A percentile compares a stretch with the other conserved stretches of the same genome.
These are phyloP conservation scores for Mayamaea pseudoterrestris DNA, from an alignment of 108 stramenopile species.

Conservation along the genomic window DNA sequence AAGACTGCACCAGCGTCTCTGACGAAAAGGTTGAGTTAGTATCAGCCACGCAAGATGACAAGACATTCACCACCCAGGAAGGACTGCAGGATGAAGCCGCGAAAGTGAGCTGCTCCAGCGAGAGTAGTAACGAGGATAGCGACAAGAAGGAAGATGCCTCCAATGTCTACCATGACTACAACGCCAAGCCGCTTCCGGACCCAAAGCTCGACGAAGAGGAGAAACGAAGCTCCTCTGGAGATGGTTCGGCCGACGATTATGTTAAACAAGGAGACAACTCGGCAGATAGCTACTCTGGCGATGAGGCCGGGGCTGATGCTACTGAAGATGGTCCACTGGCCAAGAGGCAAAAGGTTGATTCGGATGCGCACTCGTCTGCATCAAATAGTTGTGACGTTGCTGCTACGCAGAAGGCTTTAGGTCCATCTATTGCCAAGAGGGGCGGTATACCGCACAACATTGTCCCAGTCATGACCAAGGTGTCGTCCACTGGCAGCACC, in stretches of 20 bases:
- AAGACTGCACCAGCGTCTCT: slow-evolving; percentile 21
- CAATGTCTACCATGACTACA: slow-evolving; percentile 66
- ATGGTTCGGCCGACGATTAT: slow-evolving; percentile 35
- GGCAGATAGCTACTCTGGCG: slow-evolving; percentile 57
- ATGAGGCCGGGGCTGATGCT: slow-evolving; percentile 28
- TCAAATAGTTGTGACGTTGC: no score
- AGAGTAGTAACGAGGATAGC: slow-evolving; percentile 30
- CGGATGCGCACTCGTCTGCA: no score
- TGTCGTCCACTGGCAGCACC: slow-evolving; percentile 4
- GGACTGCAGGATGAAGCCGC: slow-evolving; percentile 9
- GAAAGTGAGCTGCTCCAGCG: slow-evolving; percentile 54
- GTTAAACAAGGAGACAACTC: no score
- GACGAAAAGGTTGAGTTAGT: neutral
- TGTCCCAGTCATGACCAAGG: slow-evolving; percentile 11
- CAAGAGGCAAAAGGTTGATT: slow-evolving; percentile 26
- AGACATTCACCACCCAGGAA: slow-evolving; percentile 6
- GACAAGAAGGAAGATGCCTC: slow-evolving; percentile 13
- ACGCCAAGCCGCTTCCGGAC: slow-evolving; percentile 63
- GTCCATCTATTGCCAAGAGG: slow-evolving; percentile 56
- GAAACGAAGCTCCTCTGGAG: slow-evolving; percentile 27
- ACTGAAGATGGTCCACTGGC: slow-evolving; percentile 10
- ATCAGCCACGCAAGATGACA: slow-evolving; percentile 10
- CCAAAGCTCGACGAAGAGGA: slow-evolving; percentile 40
- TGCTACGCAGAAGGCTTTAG: no score
- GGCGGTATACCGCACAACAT: slow-evolving; percentile 69